A percentile compares a stretch with the other conserved stretches of the same genome.
Conservation (phyloP, 2,329 filamentous ascomycete species). For the Apiospora rasikravindrae region DNA sequence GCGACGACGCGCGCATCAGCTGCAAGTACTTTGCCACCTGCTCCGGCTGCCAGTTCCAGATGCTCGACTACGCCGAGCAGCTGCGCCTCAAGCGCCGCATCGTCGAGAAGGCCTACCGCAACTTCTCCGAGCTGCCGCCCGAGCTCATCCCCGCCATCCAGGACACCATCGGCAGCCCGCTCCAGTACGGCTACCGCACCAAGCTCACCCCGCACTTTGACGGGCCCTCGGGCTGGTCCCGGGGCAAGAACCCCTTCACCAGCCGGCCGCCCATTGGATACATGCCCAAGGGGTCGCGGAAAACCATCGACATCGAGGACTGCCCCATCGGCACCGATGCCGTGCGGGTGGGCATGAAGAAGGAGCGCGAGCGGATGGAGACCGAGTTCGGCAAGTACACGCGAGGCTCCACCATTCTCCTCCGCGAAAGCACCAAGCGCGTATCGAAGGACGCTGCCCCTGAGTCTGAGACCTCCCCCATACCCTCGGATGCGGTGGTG, state of each 20-base stretch:
- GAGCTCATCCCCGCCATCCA: slow-evolving; percentile 76
- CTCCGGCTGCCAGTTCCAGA: slow-evolving; percentile 96
- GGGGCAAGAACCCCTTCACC: slow-evolving; percentile 57
- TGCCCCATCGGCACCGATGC: slow-evolving; percentile 93
- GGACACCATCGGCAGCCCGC: slow-evolving; percentile 87
- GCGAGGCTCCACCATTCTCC: slow-evolving; percentile 83
- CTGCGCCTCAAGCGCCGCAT: slow-evolving; percentile 83
- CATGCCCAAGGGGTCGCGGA: slow-evolving; percentile 80
- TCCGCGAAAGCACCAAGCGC: slow-evolving; percentile 83
- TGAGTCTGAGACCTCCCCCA: slow-evolving; percentile 37
- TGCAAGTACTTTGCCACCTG: slow-evolving; percentile 90
- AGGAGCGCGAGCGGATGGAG: slow-evolving; percentile 78
- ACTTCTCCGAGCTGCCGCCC: slow-evolving; percentile 84
- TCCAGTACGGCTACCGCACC: slow-evolving; percentile 93
- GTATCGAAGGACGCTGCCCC: slow-evolving; percentile 53
- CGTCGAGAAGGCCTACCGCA: slow-evolving; percentile 87
- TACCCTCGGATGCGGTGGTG: slow-evolving; percentile 48
- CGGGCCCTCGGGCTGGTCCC: slow-evolving; percentile 66
- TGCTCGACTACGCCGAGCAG: slow-evolving; percentile 89
- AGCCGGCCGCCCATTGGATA: slow-evolving; percentile 85
- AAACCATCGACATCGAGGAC: slow-evolving; percentile 92
- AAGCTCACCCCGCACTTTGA: slow-evolving; percentile 98
- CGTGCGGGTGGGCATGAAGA: slow-evolving; percentile 77
- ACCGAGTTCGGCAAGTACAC: slow-evolving; percentile 74
- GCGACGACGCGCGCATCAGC: slow-evolving; percentile 76